These are phyloP conservation scores for Penicillium tannophilum DNA, from an alignment of 495 filamentous ascomycete genomes.

Conservation along the genomic window DNA sequence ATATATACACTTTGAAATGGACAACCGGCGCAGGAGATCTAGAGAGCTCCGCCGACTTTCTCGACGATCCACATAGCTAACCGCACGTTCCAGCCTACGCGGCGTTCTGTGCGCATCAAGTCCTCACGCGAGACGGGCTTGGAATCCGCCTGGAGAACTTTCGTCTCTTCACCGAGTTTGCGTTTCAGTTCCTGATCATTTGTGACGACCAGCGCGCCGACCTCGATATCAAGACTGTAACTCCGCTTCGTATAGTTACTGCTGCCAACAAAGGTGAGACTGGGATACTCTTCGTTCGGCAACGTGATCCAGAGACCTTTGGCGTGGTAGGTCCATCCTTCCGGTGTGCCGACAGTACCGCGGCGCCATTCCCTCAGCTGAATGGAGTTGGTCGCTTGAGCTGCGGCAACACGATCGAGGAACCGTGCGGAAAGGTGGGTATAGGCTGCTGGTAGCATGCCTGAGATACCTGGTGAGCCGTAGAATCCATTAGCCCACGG, in stretches of 20 bases:
- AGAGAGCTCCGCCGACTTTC: conserved; percentile 70
- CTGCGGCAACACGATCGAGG: conserved; percentile 65
- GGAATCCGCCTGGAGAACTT: conserved; percentile 75
- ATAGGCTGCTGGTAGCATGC: conserved; percentile 89
- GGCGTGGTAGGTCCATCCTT: conserved; percentile 96
- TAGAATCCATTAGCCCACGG: conserved; percentile 96
- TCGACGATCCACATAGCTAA: conserved; percentile 89
- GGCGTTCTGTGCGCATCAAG: conserved; percentile 74
- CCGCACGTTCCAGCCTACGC: conserved; percentile 82
- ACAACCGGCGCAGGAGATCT: neutral
- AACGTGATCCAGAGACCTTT: conserved; percentile 95
- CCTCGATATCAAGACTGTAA: conserved; percentile 89
- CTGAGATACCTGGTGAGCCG: conserved; percentile 81
- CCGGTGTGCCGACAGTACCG: conserved; percentile 76
- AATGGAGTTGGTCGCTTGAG: conserved; percentile 62
- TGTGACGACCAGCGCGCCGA: conserved; percentile 82
- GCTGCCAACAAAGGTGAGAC: conserved; percentile 81
- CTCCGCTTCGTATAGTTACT: conserved; percentile 96
- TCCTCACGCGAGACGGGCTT: conserved; percentile 67
- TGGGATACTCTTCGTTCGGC: conserved; percentile 59
- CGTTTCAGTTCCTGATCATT: conserved; percentile 70
- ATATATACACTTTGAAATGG: conserved; percentile 1
- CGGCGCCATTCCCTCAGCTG: conserved; percentile 84
- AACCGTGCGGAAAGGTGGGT: conserved; percentile 84
- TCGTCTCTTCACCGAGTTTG: conserved; percentile 73